A percentile compares a stretch with the other conserved stretches of the same genome.
phyloP scores from a whole-genome alignment of 352 stramenopile species.

The Blastocystis sp. region DNA sequence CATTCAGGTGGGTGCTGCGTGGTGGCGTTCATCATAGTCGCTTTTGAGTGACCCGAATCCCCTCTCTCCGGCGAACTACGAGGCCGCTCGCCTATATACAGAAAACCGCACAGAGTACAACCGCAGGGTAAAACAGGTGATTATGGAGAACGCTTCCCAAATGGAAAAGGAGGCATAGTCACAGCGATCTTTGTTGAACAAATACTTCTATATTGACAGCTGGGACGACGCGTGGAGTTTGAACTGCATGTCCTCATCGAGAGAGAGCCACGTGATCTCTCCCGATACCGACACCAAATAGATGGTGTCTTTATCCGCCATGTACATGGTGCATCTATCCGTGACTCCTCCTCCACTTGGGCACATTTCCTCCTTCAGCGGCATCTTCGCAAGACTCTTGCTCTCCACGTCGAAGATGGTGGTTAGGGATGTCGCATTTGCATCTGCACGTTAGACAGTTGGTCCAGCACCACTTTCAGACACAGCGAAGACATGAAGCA shows the following conservation, averaged over 20 bases:
- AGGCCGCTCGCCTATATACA: slow-evolving; percentile 94
- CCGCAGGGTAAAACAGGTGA: slow-evolving; percentile 95
- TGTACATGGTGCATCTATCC: slow-evolving; percentile 21
- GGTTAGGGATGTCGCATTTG: slow-evolving; percentile 8
- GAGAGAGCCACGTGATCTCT: background rate
- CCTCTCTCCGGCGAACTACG: slow-evolving; percentile 96
- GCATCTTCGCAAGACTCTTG: slow-evolving; percentile 28
- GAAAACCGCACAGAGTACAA: slow-evolving; percentile 99
- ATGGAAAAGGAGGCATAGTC: background rate
- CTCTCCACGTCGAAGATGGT: slow-evolving; percentile 37
- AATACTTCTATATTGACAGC: background rate
- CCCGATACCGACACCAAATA: slow-evolving; percentile 10
- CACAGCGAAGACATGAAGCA: slow-evolving; percentile 5
- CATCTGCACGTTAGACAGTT: background rate
- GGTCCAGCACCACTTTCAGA: background rate
- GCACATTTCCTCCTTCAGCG: slow-evolving; percentile 9
- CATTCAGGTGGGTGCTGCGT: slow-evolving; percentile 81
- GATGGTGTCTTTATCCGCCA: slow-evolving; percentile 7
- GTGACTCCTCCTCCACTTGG: background rate
- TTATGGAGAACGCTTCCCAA: slow-evolving; percentile 90
- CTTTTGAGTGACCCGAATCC: slow-evolving; percentile 98
- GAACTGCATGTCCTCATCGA: background rate
- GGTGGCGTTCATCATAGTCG: slow-evolving; percentile 80
- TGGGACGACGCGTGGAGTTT: background rate
- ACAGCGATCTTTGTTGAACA: slow-evolving; percentile 51